A percentile compares a stretch with the other conserved stretches of the same genome.
Conservation (phyloP, 2,329 filamentous ascomycete species). For the Claviceps sp. region DNA sequence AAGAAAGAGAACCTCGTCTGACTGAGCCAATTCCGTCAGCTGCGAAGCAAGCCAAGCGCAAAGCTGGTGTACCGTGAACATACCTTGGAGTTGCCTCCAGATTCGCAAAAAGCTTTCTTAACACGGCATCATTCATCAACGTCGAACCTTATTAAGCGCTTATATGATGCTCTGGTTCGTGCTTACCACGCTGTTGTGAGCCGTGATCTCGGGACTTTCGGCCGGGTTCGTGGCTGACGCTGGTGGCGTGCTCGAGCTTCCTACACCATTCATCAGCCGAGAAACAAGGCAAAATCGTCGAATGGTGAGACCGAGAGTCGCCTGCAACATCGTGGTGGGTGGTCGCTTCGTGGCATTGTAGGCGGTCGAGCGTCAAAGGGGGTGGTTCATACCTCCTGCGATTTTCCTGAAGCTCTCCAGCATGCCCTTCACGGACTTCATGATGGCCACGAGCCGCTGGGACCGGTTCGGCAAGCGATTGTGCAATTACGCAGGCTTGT, state of each 20-base stretch:
- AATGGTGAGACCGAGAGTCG: background rate
- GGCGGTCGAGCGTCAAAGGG: background rate
- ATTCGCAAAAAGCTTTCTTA: constrained; percentile 72
- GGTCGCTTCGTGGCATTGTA: background rate
- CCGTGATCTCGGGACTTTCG: constrained; percentile 55
- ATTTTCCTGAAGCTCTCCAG: constrained; percentile 40
- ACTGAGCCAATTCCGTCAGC: constrained; percentile 29
- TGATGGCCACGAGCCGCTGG: constrained; percentile 8
- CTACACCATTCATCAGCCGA: background rate
- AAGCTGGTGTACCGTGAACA: background rate
- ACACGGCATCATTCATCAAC: constrained; percentile 12
- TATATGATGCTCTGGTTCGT: constrained; percentile 2
- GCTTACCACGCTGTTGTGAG: constrained; percentile 51
- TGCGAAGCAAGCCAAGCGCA: background rate
- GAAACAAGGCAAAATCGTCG: background rate
- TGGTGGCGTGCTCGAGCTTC: constrained; percentile 4
- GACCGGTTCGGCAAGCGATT: background rate
- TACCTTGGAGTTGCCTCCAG: constrained; percentile 46
- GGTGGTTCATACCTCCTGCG: constrained; percentile 17
- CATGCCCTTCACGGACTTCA: constrained; percentile 39
- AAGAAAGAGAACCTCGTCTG: constrained; percentile 83
- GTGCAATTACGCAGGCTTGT: background rate
- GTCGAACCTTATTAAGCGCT: background rate
- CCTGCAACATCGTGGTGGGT: background rate
- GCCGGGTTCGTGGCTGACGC: constrained; percentile 18